Evolutionary conservation across 345 rosid species (phyloP).

Genomic region (Heritiera fomes): DNA sequence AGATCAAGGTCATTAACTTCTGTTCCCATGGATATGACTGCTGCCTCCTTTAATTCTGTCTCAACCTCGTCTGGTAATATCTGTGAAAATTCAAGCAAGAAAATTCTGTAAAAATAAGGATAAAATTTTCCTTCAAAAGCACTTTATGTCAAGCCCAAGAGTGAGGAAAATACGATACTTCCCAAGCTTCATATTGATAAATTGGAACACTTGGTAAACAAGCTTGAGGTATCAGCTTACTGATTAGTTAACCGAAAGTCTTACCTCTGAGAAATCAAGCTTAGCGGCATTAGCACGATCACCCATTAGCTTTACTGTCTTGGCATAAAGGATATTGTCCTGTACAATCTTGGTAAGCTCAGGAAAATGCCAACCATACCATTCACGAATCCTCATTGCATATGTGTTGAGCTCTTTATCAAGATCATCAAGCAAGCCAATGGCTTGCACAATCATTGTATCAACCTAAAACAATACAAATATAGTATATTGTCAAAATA

Average conservation of each 20-base stretch:
- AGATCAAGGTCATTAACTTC: conserved; percentile 86
- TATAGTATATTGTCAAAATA: background rate
- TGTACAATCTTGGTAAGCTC: conserved; percentile 89
- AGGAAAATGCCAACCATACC: conserved; percentile 99
- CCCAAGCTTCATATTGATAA: background rate
- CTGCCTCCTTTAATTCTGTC: conserved; percentile 75
- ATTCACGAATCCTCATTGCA: conserved; percentile 89
- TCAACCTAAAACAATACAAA: conserved; percentile 60
- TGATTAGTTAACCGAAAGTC: background rate
- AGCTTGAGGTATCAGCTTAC: background rate
- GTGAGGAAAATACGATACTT: background rate
- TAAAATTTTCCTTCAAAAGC: background rate
- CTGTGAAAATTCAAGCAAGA: conserved; percentile 31
- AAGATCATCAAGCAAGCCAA: conserved; percentile 92
- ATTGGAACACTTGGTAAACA: background rate
- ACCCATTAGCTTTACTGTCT: conserved; percentile 84
- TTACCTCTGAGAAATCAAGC: conserved; percentile 88
- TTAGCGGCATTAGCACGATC: conserved; percentile 73
- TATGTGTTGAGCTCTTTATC: conserved; percentile 93
- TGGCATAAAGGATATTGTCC: conserved; percentile 83
- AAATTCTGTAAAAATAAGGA: background rate
- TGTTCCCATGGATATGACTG: conserved; percentile 90
- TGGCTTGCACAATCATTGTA: conserved; percentile 96
- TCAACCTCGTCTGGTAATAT: conserved; percentile 72
- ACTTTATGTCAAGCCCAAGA: background rate